Percentiles rank a stretch among this genome's conserved stretches.
Conservation (phyloP, 1,284 basidiomycete species). For the Schizophyllum commune region DNA sequence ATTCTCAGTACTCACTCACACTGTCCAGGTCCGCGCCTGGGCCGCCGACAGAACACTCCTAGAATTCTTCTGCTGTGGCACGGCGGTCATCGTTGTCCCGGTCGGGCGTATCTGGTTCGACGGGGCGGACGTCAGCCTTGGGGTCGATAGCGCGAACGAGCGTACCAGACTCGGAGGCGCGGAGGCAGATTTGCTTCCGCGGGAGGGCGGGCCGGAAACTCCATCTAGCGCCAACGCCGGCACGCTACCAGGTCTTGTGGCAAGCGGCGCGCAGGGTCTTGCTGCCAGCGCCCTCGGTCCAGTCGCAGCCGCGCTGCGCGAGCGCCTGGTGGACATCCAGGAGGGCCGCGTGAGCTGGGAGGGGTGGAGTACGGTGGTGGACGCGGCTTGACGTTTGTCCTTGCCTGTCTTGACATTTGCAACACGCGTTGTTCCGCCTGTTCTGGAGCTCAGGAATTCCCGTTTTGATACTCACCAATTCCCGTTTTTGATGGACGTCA, state of each 20-base stretch:
- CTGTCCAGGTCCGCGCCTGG: constrained; percentile 54
- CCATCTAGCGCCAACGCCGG: background rate
- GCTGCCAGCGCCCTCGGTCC: constrained; percentile 15
- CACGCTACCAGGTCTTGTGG: too few species aligned
- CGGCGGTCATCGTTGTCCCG: constrained; percentile 56
- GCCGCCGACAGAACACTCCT: constrained; percentile 42
- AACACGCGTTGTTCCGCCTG: too few species aligned
- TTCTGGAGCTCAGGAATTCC: too few species aligned
- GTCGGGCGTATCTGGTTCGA: constrained; percentile 47
- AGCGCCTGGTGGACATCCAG: constrained; percentile 56
- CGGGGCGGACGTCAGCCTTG: constrained; percentile 32
- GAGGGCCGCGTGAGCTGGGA: constrained; percentile 45
- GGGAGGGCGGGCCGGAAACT: background rate
- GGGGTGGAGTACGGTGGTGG: constrained; percentile 24
- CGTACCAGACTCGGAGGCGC: background rate
- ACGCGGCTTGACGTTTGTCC: background rate
- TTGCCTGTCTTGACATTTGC: too few species aligned
- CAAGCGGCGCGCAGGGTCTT: too few species aligned
- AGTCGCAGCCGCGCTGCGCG: constrained; percentile 48
- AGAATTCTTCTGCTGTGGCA: constrained; percentile 75
- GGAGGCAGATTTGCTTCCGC: too few species aligned
- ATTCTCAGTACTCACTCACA: constrained; percentile 35
- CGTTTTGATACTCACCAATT: too few species aligned
- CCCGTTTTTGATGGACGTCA: too few species aligned
- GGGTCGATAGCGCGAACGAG: constrained; percentile 32